These are phyloP conservation scores for Rhodamnia rubescens DNA, from an alignment of 345 rosid species.

Conservation along the genomic window DNA sequence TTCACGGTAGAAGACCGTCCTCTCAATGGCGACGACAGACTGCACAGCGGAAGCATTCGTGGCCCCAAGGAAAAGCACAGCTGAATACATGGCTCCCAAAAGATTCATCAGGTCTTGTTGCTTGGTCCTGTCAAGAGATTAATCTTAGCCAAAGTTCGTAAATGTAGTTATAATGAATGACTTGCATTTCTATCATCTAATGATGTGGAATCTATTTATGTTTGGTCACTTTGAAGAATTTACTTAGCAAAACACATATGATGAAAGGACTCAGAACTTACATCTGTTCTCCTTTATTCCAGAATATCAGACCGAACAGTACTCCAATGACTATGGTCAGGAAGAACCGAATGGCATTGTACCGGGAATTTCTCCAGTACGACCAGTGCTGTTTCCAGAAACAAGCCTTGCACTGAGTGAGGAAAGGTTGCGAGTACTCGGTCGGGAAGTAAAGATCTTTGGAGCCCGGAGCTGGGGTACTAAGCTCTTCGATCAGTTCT, in stretches of 20 bases:
- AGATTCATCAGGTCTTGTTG: slow-evolving; percentile 49
- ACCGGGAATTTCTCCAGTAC: slow-evolving; percentile 60
- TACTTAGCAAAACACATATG: not conserved
- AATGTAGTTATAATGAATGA: not conserved
- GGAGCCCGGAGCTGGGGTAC: not conserved
- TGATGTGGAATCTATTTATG: not conserved
- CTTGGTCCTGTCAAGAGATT: slow-evolving; percentile 15
- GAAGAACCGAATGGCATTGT: slow-evolving; percentile 41
- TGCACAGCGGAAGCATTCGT: slow-evolving; percentile 44
- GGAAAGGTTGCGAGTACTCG: not conserved
- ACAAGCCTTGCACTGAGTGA: slow-evolving; percentile 45
- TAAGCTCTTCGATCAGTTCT: not conserved
- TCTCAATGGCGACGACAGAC: slow-evolving; percentile 43
- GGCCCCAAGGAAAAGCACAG: slow-evolving; percentile 50
- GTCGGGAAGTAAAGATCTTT: not conserved
- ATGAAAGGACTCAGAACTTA: not conserved
- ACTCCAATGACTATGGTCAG: not conserved
- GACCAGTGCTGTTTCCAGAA: slow-evolving; percentile 67
- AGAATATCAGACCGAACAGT: not conserved
- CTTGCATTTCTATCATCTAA: not conserved
- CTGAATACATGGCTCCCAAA: slow-evolving; percentile 57
- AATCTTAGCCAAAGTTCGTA: not conserved
- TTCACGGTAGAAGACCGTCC: slow-evolving; percentile 69
- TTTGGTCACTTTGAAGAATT: not conserved
- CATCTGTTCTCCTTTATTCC: not conserved